These are phyloP conservation scores for Nidularia pulvinata DNA, from an alignment of 768 basidiomycete species.

Conservation along the genomic window DNA sequence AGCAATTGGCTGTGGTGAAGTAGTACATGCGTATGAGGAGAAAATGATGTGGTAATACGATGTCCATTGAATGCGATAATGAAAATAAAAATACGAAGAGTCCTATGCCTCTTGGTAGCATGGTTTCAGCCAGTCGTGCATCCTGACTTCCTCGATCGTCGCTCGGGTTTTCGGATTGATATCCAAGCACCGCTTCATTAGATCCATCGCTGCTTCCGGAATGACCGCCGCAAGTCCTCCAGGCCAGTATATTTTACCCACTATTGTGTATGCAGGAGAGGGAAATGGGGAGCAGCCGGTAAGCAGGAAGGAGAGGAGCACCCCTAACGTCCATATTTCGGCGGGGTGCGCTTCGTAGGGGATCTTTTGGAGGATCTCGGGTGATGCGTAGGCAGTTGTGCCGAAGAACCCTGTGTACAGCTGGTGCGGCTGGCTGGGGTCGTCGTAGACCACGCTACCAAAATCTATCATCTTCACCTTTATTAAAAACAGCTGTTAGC, in stretches of 20 bases:
- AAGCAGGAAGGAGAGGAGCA: constrained; percentile 92
- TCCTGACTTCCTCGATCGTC: constrained; percentile 77
- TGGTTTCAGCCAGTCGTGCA: constrained; percentile 76
- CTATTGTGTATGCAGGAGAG: constrained; percentile 76
- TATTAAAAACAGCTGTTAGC: constrained; percentile 1
- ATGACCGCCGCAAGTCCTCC: constrained; percentile 34
- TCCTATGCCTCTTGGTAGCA: not conserved
- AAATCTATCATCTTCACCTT: constrained; percentile 97
- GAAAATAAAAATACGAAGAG: too few species aligned
- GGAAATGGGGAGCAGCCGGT: constrained; percentile 95
- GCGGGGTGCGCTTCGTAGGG: constrained; percentile 92
- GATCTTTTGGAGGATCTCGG: constrained; percentile 89
- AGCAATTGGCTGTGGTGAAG: too few species aligned
- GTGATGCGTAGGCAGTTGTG: constrained; percentile 93
- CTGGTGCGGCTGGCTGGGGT: constrained; percentile 61
- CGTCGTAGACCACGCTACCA: constrained; percentile 81
- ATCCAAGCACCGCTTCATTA: constrained; percentile 80
- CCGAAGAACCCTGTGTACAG: constrained; percentile 86
- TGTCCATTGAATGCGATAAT: too few species aligned
- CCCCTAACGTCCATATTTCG: constrained; percentile 96
- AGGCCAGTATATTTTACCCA: constrained; percentile 58
- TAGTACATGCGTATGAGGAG: too few species aligned
- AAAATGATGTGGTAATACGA: too few species aligned
- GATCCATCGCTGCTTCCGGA: constrained; percentile 50
- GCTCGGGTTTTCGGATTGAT: constrained; percentile 81